Evolutionary conservation across 352 stramenopile species (phyloP).

Genomic region (Pythium utonaiense): DNA sequence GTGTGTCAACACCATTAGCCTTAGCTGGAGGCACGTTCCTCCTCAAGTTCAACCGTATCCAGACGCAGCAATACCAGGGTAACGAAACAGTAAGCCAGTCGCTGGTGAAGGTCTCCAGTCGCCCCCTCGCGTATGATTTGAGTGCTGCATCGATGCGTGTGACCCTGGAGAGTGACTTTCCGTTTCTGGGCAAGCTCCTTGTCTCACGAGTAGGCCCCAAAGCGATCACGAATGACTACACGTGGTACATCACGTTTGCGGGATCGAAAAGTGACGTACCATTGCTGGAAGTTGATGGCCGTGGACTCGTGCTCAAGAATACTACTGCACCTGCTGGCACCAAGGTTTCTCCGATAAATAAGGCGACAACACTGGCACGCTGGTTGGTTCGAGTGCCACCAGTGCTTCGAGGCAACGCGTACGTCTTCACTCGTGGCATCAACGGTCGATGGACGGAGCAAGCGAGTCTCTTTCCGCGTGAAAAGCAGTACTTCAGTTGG

Average conservation of each 20-base stretch:
- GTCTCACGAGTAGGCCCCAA: conserved; percentile 61
- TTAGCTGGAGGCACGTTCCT: conserved; percentile 39
- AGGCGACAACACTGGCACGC: conserved; percentile 22
- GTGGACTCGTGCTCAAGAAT: conserved; percentile 14
- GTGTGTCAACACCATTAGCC: conserved; percentile 14
- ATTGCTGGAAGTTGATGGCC: conserved; percentile 49
- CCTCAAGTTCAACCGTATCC: conserved; percentile 38
- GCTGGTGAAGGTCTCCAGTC: conserved; percentile 33
- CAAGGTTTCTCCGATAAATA: background rate
- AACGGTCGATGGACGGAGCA: conserved; percentile 86
- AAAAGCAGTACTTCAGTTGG: conserved; percentile 88
- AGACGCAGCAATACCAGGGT: conserved; percentile 9
- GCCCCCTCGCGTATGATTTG: conserved; percentile 53
- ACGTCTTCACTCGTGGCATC: conserved; percentile 57
- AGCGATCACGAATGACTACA: conserved; percentile 47
- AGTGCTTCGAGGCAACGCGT: conserved; percentile 58
- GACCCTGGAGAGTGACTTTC: conserved; percentile 65
- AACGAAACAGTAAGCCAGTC: conserved; percentile 15
- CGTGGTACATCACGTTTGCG: conserved; percentile 84
- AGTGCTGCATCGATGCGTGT: conserved; percentile 37
- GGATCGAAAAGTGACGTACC: conserved; percentile 48
- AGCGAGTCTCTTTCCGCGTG: conserved; percentile 86
- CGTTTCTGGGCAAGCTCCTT: conserved; percentile 57
- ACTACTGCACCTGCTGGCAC: conserved; percentile 18
- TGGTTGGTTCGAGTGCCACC: conserved; percentile 53